These are phyloP conservation scores for Pichia sp. DNA, from an alignment of 1,139 yeast species.

Conservation along the genomic window DNA sequence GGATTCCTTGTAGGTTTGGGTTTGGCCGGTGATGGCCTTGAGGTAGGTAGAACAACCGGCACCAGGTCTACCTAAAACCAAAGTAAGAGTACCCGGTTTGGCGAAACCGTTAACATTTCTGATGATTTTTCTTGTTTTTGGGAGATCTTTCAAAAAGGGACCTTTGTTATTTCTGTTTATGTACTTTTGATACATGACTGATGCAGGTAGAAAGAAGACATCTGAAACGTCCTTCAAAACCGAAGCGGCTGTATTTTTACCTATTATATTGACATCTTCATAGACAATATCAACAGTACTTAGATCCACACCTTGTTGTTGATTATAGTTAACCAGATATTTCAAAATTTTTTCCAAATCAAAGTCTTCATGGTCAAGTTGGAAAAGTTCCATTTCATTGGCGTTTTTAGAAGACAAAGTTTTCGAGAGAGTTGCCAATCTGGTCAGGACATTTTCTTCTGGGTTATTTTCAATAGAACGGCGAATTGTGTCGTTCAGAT, in stretches of 20 bases:
- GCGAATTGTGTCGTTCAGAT: background rate
- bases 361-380: constrained; percentile 21
- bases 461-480: constrained; percentile 3
- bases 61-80: constrained; percentile 49
- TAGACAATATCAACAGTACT: constrained; percentile 40
- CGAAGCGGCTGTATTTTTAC: constrained; percentile 40
- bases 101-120: constrained; percentile 35
- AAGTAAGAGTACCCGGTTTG: constrained; percentile 44
- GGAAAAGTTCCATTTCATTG: constrained; percentile 17
- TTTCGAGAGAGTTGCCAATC: constrained; percentile 20
- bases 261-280: constrained; percentile 37
- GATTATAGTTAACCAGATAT: constrained; percentile 23
- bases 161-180: constrained; percentile 2
- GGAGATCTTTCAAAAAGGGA: constrained; percentile 14
- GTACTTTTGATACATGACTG: constrained; percentile 13
- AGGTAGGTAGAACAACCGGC: constrained; percentile 44
- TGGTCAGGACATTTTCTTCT: constrained; percentile 19
- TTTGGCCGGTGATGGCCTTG: constrained; percentile 28
- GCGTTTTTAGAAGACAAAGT: constrained; percentile 18
- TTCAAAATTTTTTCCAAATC: constrained; percentile 28
- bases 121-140: constrained; percentile 30
- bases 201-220: constrained; percentile 24
- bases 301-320: constrained; percentile 36
- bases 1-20: constrained; percentile 19
- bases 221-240: constrained; percentile 41